These are phyloP conservation scores for Plenodomus biglobosus DNA, from an alignment of 2,329 filamentous ascomycete species.

Conservation along the genomic window DNA sequence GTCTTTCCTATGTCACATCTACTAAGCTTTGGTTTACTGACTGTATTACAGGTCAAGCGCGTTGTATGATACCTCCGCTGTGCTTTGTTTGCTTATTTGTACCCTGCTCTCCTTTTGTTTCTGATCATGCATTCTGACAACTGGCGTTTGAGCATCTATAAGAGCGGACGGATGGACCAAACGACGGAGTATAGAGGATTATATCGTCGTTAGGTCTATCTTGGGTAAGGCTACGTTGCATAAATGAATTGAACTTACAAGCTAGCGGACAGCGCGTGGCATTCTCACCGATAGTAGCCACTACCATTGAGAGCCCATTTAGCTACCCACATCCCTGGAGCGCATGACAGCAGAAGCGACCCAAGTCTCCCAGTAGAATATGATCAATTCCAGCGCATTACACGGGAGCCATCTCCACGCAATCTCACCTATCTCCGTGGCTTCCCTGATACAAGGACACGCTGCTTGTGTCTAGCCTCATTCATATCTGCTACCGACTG, in stretches of 20 bases:
- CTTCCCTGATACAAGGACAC: too few species aligned
- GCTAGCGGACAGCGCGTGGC: too few species aligned
- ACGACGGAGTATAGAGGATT: conserved; percentile 11
- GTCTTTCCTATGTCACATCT: not conserved
- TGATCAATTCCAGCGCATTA: too few species aligned
- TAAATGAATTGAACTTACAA: not conserved
- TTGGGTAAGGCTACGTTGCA: conserved; percentile 5
- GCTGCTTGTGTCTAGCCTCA: too few species aligned
- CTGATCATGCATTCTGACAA: conserved; percentile 2
- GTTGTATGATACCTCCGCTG: conserved; percentile 21
- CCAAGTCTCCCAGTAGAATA: too few species aligned
- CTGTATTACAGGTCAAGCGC: conserved; percentile 33
- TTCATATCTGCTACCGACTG: too few species aligned
- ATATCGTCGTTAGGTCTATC: not conserved
- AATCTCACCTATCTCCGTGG: too few species aligned
- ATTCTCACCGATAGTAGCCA: too few species aligned
- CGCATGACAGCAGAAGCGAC: too few species aligned
- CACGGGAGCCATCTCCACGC: too few species aligned
- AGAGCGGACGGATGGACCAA: conserved; percentile 2
- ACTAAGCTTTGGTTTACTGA: conserved; percentile 7
- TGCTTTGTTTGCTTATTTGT: not conserved
- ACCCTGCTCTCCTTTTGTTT: not conserved
- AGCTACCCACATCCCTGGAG: too few species aligned
- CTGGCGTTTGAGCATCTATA: conserved; percentile 22
- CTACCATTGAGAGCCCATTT: too few species aligned